Conservation (phyloP, 83 land plant species). For the Isoetes engelmannii region DNA sequence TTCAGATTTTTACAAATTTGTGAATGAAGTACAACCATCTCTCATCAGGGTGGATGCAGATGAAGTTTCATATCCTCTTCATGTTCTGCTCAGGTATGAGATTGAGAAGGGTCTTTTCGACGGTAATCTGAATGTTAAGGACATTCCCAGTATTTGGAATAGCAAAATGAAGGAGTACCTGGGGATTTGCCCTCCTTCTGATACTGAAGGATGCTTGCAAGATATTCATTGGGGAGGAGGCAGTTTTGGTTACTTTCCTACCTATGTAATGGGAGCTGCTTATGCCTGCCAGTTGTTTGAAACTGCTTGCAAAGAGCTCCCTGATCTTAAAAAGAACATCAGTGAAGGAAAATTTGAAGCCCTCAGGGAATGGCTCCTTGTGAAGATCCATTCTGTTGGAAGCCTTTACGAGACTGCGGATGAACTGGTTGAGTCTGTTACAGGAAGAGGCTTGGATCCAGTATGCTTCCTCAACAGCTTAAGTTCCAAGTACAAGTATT, state of each 20-base stretch:
- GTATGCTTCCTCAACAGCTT: slow-evolving; percentile 3
- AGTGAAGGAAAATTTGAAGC: slow-evolving; percentile 6
- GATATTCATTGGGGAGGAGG: slow-evolving; percentile 18
- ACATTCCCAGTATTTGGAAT: slow-evolving; percentile 14
- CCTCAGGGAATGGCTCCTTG: slow-evolving; percentile 14
- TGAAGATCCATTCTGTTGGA: slow-evolving; percentile 13
- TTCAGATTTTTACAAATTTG: slow-evolving; percentile 6
- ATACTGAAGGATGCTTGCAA: slow-evolving; percentile 18
- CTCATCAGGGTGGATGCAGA: slow-evolving; percentile 16
- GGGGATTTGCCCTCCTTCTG: background rate
- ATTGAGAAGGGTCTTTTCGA: slow-evolving; percentile 13
- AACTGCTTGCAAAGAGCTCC: slow-evolving; percentile 14
- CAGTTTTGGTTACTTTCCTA: slow-evolving; percentile 13
- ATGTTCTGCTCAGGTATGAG: slow-evolving; percentile 16
- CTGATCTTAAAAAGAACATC: slow-evolving; percentile 1
- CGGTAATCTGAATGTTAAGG: background rate
- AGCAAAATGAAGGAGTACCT: slow-evolving; percentile 15
- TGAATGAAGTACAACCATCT: slow-evolving; percentile 14
- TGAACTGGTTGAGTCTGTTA: slow-evolving; percentile 6
- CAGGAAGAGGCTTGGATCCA: slow-evolving; percentile 14
- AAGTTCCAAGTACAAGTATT: background rate
- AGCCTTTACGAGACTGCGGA: slow-evolving; percentile 8
- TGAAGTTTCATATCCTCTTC: slow-evolving; percentile 15
- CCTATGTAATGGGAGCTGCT: slow-evolving; percentile 15
- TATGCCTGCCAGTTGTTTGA: slow-evolving; percentile 13